phyloP scores from a whole-genome alignment of 345 rosid genomes.

The Heritiera fomes region DNA sequence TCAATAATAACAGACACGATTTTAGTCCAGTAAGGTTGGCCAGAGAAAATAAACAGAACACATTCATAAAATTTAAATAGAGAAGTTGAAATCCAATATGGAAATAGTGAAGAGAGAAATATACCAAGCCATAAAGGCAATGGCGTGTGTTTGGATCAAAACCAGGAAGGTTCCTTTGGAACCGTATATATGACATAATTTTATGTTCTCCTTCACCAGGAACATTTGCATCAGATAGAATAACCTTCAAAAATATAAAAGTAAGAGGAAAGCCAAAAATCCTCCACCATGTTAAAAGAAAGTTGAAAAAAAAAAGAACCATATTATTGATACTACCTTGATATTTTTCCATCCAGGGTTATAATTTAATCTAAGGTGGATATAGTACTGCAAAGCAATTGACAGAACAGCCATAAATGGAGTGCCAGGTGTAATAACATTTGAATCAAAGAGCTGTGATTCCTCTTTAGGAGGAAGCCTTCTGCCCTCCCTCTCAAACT shows the following conservation, averaged over 20 bases:
- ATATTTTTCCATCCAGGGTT: conserved; percentile 96
- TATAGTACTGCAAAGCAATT: conserved; percentile 78
- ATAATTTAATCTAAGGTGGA: conserved; percentile 76
- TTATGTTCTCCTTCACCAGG: conserved; percentile 99
- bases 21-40: conserved; percentile 21
- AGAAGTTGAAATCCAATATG: conserved; percentile 11
- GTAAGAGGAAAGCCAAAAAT: conserved; percentile 25
- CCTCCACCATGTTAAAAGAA: background rate
- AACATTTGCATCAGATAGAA: conserved; percentile 97
- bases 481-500: conserved; percentile 86
- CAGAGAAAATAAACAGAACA: conserved; percentile 10
- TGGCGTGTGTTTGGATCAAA: conserved; percentile 86
- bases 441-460: conserved; percentile 75
- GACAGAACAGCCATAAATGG: conserved; percentile 86
- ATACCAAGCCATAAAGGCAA: conserved; percentile 97
- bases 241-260: conserved; percentile 61
- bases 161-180: conserved; percentile 88
- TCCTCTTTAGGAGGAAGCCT: conserved; percentile 72
- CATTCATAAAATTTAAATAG: background rate
- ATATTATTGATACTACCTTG: conserved; percentile 51
- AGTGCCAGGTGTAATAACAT: conserved; percentile 97
- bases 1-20: conserved; percentile 11
- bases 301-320: background rate
- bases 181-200: conserved; percentile 85
- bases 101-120: conserved; percentile 31